These are phyloP conservation scores for Cladophialophora exuberans DNA, from an alignment of 2,329 filamentous ascomycete species.

Conservation along the genomic window DNA sequence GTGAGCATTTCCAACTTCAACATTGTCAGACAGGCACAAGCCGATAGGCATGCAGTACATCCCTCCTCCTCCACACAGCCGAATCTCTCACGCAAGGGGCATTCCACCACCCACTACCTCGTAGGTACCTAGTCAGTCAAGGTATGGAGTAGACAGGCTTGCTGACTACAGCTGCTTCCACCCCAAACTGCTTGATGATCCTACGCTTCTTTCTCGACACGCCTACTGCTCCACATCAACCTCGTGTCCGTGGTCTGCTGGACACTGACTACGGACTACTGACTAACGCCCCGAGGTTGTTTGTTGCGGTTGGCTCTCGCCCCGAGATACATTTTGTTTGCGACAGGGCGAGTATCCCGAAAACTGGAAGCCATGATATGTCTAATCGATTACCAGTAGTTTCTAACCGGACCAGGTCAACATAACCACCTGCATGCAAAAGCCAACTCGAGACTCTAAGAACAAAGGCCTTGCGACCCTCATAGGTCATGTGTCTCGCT, in stretches of 20 bases:
- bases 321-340: not conserved
- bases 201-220: not conserved
- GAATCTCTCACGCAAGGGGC: not conserved
- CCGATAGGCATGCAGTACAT: no score
- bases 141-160: no score
- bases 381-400: not conserved
- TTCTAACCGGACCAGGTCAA: not conserved
- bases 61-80: not conserved
- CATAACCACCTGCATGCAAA: not conserved
- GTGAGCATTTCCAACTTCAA: not conserved
- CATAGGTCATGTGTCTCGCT: no score
- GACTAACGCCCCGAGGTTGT: not conserved
- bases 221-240: not conserved
- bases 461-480: not conserved
- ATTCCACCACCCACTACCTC: not conserved
- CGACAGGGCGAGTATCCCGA: not conserved
- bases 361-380: not conserved
- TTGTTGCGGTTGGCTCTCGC: conserved; percentile 4
- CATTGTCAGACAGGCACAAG: conserved; percentile 4
- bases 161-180: not conserved
- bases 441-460: no score
- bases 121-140: no score
- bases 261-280: conserved; percentile 3
- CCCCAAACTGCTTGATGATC: not conserved
- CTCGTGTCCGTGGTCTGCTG: not conserved